A percentile compares a stretch with the other conserved stretches of the same genome.
Conservation (phyloP, 768 basidiomycete species). For the Myochromella boudieri region DNA sequence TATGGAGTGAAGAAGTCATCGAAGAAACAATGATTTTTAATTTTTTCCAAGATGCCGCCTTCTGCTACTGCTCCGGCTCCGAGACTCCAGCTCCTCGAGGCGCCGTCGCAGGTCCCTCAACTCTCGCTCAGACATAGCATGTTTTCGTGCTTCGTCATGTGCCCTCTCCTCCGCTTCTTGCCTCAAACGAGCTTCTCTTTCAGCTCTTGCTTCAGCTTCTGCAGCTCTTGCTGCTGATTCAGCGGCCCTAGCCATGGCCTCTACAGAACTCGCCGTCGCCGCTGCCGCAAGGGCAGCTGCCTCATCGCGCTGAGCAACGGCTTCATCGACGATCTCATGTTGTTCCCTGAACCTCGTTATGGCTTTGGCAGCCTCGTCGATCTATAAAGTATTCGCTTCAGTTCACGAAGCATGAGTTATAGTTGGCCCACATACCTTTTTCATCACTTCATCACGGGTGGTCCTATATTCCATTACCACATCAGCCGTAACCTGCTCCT, state of each 20-base stretch:
- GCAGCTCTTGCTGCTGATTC: slow-evolving; percentile 10
- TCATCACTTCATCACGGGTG: slow-evolving; percentile 8
- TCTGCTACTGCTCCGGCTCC: slow-evolving; percentile 1
- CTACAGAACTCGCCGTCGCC: slow-evolving; percentile 6
- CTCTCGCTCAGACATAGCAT: slow-evolving; percentile 14
- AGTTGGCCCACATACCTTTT: slow-evolving; percentile 1
- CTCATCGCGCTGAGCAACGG: slow-evolving; percentile 9
- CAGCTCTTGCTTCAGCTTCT: slow-evolving; percentile 15
- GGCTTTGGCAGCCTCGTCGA: slow-evolving; percentile 10
- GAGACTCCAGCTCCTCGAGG: slow-evolving; percentile 13
- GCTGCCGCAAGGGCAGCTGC: slow-evolving; percentile 9
- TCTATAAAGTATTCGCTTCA: slow-evolving; percentile 3
- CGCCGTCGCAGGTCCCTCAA: slow-evolving; percentile 10
- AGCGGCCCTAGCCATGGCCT: slow-evolving; percentile 10
- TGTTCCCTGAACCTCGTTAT: slow-evolving; percentile 7
- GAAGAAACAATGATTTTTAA: background rate
- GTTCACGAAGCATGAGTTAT: background rate
- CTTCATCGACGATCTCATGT: slow-evolving; percentile 7
- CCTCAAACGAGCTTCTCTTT: slow-evolving; percentile 12
- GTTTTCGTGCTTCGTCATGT: slow-evolving; percentile 10
- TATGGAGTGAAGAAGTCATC: background rate
- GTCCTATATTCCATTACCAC: slow-evolving; percentile 7
- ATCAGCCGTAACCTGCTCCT: slow-evolving; percentile 7
- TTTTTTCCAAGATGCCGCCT: background rate
- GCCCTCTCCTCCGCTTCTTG: slow-evolving; percentile 15